Percentiles rank a stretch among this genome's conserved stretches.
phyloP scores from a whole-genome alignment of 306 rosid species.

The Quercus glauca region DNA sequence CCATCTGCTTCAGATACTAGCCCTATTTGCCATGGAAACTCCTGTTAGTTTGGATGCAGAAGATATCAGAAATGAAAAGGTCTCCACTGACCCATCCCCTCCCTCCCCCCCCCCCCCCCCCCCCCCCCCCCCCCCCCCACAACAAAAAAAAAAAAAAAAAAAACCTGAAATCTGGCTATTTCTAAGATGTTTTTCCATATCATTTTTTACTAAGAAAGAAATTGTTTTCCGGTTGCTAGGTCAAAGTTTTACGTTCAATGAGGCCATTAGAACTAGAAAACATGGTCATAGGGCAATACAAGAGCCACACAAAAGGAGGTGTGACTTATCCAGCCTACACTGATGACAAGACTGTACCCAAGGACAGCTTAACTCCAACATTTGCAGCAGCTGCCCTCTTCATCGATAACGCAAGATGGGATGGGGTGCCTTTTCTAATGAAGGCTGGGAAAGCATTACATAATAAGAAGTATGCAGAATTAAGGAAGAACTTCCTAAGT shows the following conservation, averaged over 20 bases:
- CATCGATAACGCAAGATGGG: conserved; percentile 94
- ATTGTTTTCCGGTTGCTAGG: conserved; percentile 47
- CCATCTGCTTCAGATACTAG: conserved; percentile 89
- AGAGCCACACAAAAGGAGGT: conserved; percentile 80
- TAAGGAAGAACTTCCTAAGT: neutral
- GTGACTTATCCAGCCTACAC: conserved; percentile 68
- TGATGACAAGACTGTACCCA: conserved; percentile 83
- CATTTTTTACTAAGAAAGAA: neutral
- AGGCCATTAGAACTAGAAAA: conserved; percentile 65
- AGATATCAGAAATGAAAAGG: conserved; percentile 95
- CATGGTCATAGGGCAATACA: conserved; percentile 72
- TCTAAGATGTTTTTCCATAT: neutral
- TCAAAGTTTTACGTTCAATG: conserved; percentile 90
- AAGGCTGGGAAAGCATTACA: conserved; percentile 94
- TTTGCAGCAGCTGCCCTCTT: conserved; percentile 95
- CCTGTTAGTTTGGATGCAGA: conserved; percentile 95
- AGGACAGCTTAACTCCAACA: conserved; percentile 83
- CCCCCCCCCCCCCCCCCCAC: neutral
- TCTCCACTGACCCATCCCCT: too few relatives aligned
- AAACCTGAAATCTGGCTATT: neutral
- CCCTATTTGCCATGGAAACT: conserved; percentile 97
- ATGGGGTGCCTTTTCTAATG: conserved; percentile 91
- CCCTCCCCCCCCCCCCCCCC: neutral
- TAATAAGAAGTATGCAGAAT: conserved; percentile 49
- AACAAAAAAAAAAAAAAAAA: neutral